These are phyloP conservation scores for Amphirosellinia nigrospora DNA, from an alignment of 495 filamentous ascomycete species.

Conservation along the genomic window DNA sequence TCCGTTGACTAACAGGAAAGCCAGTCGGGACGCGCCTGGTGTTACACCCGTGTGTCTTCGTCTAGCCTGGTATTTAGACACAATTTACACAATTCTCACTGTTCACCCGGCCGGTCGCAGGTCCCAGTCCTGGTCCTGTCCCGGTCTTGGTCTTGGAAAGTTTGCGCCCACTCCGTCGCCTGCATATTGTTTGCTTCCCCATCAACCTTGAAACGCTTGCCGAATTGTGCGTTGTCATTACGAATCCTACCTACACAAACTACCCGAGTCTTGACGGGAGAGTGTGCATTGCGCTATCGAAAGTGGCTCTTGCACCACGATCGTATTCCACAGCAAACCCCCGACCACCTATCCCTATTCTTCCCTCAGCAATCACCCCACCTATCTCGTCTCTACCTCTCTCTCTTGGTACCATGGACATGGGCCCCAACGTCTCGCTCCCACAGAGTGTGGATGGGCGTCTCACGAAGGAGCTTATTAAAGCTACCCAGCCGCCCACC, in stretches of 20 bases:
- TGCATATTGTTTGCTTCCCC: constrained; percentile 14
- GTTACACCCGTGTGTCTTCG: constrained; percentile 4
- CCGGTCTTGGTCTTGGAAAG: too few species aligned
- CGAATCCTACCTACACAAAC: background rate
- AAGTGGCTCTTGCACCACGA: constrained; percentile 35
- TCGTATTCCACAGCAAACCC: background rate
- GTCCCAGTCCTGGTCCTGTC: too few species aligned
- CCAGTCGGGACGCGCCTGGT: constrained; percentile 25
- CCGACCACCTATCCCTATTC: background rate
- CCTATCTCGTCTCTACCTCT: constrained; percentile 7
- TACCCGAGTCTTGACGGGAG: constrained; percentile 15
- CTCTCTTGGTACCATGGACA: constrained; percentile 30
- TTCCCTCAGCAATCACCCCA: constrained; percentile 19
- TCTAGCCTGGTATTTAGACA: background rate
- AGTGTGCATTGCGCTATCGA: constrained; percentile 40
- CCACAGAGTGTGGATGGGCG: constrained; percentile 41
- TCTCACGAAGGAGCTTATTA: constrained; percentile 24
- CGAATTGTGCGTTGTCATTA: constrained; percentile 2
- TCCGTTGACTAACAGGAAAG: constrained; percentile 57
- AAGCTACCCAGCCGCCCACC: constrained; percentile 8
- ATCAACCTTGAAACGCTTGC: background rate
- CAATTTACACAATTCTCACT: constrained; percentile 10
- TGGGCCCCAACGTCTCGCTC: constrained; percentile 38
- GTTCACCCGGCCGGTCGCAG: background rate
- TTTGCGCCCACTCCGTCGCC: constrained; percentile 21